Conservation (phyloP, 225 moss, liverwort and hornwort species). For the Neckera pumila region DNA sequence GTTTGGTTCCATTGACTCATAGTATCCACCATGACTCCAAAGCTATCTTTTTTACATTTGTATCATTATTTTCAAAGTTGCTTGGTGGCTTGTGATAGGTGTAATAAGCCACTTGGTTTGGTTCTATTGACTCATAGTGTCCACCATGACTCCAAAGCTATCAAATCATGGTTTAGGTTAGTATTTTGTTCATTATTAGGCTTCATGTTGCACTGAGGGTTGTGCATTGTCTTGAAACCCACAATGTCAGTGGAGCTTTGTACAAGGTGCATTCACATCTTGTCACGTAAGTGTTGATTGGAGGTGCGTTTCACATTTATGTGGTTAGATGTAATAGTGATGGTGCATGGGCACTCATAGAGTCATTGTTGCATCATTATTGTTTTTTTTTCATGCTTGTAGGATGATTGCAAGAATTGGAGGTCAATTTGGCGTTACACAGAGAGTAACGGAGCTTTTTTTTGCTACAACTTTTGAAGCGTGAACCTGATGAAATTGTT, state of each 20-base stretch:
- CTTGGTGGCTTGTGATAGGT: background rate
- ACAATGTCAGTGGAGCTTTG: accelerated
- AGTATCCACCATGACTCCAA: accelerated
- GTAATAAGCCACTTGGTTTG: accelerated
- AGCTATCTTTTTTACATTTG: background rate
- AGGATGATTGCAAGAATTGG: no score
- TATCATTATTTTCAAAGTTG: background rate
- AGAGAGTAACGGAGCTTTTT: no score
- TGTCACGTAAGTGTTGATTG: background rate
- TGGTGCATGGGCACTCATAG: accelerated
- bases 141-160: accelerated
- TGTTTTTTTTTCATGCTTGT: background rate
- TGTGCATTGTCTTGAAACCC: background rate
- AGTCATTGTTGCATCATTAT: background rate
- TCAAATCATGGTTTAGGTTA: background rate
- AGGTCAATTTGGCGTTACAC: no score
- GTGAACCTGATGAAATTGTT: no score
- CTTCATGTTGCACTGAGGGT: background rate
- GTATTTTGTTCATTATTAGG: background rate
- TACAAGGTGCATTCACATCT: background rate
- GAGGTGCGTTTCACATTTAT: background rate
- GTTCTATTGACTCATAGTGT: background rate
- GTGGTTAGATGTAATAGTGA: background rate
- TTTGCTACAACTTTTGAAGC: no score
- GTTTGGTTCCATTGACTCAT: background rate